Evolutionary conservation across 164 flowering plant species (phyloP).

Genomic region (Paratinospora sagittata): DNA sequence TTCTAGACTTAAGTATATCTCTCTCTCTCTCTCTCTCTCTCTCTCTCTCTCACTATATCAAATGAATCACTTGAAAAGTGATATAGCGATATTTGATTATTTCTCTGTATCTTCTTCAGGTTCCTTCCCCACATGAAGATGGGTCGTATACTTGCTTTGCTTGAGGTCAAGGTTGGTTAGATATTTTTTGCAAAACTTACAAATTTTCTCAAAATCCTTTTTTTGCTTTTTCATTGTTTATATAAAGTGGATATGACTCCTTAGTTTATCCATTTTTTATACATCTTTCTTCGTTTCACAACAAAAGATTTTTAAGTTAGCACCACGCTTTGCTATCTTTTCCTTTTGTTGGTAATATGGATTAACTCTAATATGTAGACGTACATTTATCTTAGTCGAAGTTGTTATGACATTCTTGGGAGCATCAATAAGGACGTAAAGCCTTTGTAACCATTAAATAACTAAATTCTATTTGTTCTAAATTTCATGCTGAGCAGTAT

Average conservation of each 20-base stretch:
- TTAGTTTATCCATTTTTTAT: not conserved
- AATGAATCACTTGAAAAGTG: not conserved
- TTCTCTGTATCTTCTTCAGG: constrained; percentile 31
- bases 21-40: not conserved
- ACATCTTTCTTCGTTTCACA: not conserved
- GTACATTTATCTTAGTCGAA: not conserved
- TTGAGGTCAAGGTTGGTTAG: constrained; percentile 60
- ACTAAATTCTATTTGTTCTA: not conserved
- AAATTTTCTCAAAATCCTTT: not conserved
- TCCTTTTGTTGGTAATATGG: not conserved
- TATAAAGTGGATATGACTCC: not conserved
- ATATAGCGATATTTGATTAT: not conserved
- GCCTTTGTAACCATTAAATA: not conserved
- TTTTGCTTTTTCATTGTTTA: not conserved
- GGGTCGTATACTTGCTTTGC: constrained; percentile 47
- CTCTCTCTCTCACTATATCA: not conserved
- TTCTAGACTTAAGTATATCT: too few relatives aligned
- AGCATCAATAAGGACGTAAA: not conserved
- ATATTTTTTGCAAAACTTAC: too few relatives aligned
- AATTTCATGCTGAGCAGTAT: too few relatives aligned
- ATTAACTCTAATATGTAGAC: not conserved
- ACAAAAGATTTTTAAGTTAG: not conserved
- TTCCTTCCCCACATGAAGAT: constrained; percentile 61
- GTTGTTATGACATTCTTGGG: not conserved
- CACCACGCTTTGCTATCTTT: not conserved